Evolutionary conservation across 176 grass and related monocot species (phyloP).

Genomic region (Pontederia paniculata): DNA sequence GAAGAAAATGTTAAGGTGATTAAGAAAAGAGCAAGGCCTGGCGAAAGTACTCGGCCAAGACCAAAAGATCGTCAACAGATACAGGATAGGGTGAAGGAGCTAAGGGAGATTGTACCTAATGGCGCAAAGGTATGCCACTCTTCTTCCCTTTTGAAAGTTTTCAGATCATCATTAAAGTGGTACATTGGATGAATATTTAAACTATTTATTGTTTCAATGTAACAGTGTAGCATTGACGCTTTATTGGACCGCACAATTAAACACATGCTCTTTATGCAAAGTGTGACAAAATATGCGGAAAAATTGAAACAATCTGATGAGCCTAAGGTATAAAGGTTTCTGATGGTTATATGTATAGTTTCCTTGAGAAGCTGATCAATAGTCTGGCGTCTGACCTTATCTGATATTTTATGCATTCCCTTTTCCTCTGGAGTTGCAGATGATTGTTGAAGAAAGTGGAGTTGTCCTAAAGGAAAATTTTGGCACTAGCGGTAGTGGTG

Average conservation of each 20-base stretch:
- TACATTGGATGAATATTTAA: background rate
- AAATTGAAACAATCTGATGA: constrained; percentile 89
- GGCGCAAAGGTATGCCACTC: constrained; percentile 59
- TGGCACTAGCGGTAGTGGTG: constrained; percentile 33
- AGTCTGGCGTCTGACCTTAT: too few species aligned
- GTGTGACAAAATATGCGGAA: constrained; percentile 91
- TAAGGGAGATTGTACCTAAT: constrained; percentile 95
- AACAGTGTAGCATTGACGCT: constrained; percentile 99
- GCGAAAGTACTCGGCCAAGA: constrained; percentile 76
- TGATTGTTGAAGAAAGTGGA: constrained; percentile 76
- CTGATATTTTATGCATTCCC: background rate
- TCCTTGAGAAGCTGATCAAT: background rate
- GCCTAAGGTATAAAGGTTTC: constrained; percentile 48
- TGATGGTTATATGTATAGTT: background rate
- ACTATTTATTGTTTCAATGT: constrained; percentile 12
- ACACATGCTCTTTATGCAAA: constrained; percentile 99
- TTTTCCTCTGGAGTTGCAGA: constrained; percentile 29
- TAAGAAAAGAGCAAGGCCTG: constrained; percentile 82
- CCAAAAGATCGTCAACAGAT: constrained; percentile 97
- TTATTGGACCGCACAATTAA: constrained; percentile 97
- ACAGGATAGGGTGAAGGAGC: constrained; percentile 87
- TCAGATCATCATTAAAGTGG: background rate
- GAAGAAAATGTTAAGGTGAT: constrained; percentile 47
- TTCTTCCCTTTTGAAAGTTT: background rate
- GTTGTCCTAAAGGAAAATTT: constrained; percentile 90